Base-by-base conservation (phyloP, 1,284 basidiomycete genomes). In the Leccinum variabile region DNA sequence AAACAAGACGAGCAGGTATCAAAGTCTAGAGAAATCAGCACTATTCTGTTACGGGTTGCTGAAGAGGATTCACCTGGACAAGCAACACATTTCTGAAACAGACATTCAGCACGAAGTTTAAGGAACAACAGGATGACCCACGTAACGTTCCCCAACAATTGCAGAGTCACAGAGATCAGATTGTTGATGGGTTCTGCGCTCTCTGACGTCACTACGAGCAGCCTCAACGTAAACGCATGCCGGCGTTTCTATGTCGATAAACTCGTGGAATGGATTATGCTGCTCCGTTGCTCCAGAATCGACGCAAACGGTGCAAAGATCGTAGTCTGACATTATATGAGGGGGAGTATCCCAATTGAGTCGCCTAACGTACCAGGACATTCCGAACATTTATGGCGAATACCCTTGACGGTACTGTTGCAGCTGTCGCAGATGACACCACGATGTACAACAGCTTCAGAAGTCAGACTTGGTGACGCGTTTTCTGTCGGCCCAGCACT, bases 1-100 rank as follows among this genome's bases (percentile, higher is more conserved):
- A 90, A 91, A 76, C 94, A 96, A 8, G 80, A 74, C 30, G 75
- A 71, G 73, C 94, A 96, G 33, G 87, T 84, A 69, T 93, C 91
- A 66, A 86, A 93, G 69, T 93, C 90, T 49, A 30, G 16, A 44
- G 5, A 7, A 56, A 56, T 71, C 33, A 76, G 65, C 13, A 32
- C 39, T 3, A 33, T 39, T 58, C 13, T 10, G 1, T 44, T 41
- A 50, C 8, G 37, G 35, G n/a, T 5, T 22, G 14, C 39, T 44
- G 14, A 46, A 56, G 50, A 14, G n/a, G 22, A 41, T 18, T 64
- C 54, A 77, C 73, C 76, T 57, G 89, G 90, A 73, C 90, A 92
- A 61, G 77, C 73, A 11, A 85, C 62, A 69, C 88, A 91, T 87
- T 91, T 91, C 88, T 91, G 61, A 5, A 11, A 32, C 30, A 13